Evolutionary conservation across 148 eudicot genomes (phyloP).

Genomic region (Arctostaphylos glauca): DNA sequence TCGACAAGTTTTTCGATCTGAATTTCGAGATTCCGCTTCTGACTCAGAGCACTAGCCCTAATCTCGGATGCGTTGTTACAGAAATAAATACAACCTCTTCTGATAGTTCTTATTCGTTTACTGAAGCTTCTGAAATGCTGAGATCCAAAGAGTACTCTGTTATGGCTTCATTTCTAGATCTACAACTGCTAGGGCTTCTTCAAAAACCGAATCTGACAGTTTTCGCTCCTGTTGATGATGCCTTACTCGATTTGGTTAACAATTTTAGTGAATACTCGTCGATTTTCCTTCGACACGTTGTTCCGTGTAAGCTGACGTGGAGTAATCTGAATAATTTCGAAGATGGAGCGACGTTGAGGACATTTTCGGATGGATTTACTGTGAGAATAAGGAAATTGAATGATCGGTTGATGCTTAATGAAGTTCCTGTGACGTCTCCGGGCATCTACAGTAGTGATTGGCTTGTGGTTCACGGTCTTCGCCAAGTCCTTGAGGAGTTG

Average conservation of each 20-base stretch:
- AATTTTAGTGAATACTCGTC: conserved; percentile 1
- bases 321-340: conserved; percentile 3
- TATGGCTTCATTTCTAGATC: conserved; percentile 63
- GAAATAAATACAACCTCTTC: conserved; percentile 6
- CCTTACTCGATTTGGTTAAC: not conserved
- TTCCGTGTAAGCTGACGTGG: conserved; percentile 15
- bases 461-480: conserved; percentile 25
- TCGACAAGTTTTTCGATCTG: conserved; percentile 43
- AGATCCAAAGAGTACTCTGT: conserved; percentile 50
- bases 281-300: conserved; percentile 13
- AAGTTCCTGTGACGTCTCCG: conserved; percentile 14
- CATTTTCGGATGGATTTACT: conserved; percentile 12
- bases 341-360: conserved; percentile 13
- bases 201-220: conserved; percentile 16
- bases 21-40: conserved; percentile 19
- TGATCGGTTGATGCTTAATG: conserved; percentile 11
- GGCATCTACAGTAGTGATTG: conserved; percentile 18
- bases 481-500: conserved; percentile 13
- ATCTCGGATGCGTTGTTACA: conserved; percentile 19
- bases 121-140: conserved; percentile 35
- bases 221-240: conserved; percentile 21
- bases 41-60: conserved; percentile 6
- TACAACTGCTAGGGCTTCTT: conserved; percentile 41
- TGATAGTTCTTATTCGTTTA: conserved; percentile 10
- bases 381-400: not conserved